Conservation (phyloP, 805 yeast species). For the Wickerhamiella bombiphila region DNA sequence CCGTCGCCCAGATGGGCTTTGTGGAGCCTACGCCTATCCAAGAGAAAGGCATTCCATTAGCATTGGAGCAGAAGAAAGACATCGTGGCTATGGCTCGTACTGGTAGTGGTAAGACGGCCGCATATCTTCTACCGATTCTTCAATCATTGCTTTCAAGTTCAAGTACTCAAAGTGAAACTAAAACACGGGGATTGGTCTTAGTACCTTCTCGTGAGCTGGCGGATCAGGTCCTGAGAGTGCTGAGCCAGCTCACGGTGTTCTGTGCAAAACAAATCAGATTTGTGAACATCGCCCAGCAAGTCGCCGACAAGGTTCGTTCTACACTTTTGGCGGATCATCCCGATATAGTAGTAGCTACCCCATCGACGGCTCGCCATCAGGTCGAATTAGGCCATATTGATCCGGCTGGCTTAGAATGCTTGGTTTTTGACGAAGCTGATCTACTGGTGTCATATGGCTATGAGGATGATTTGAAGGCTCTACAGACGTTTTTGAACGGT, state of each 20-base stretch:
- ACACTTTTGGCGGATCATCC: constrained; percentile 63
- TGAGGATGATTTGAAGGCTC: constrained; percentile 60
- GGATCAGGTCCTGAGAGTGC: constrained; percentile 61
- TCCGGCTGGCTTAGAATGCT: constrained; percentile 42
- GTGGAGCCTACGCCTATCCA: constrained; percentile 82
- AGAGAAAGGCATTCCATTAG: constrained; percentile 80
- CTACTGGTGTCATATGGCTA: constrained; percentile 81
- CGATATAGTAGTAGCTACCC: constrained; percentile 74
- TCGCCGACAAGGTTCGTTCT: constrained; percentile 52
- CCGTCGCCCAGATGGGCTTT: constrained; percentile 66
- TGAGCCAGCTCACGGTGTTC: constrained; percentile 51
- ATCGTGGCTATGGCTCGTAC: constrained; percentile 89
- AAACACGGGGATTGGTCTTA: constrained; percentile 41
- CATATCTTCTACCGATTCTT: constrained; percentile 74
- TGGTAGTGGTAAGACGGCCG: constrained; percentile 92
- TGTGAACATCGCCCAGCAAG: constrained; percentile 49
- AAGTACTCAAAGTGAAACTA: constrained; percentile 11
- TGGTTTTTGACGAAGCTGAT: constrained; percentile 93
- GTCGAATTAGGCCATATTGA: constrained; percentile 33
- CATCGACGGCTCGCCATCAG: constrained; percentile 51
- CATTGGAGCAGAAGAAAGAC: constrained; percentile 79
- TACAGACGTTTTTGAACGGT: constrained; percentile 50
- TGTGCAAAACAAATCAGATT: constrained; percentile 52
- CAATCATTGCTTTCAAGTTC: constrained; percentile 49
- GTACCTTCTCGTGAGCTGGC: constrained; percentile 93